Evolutionary conservation across 441 rosid species (phyloP).

Genomic region (Gossypium davidsonii): DNA sequence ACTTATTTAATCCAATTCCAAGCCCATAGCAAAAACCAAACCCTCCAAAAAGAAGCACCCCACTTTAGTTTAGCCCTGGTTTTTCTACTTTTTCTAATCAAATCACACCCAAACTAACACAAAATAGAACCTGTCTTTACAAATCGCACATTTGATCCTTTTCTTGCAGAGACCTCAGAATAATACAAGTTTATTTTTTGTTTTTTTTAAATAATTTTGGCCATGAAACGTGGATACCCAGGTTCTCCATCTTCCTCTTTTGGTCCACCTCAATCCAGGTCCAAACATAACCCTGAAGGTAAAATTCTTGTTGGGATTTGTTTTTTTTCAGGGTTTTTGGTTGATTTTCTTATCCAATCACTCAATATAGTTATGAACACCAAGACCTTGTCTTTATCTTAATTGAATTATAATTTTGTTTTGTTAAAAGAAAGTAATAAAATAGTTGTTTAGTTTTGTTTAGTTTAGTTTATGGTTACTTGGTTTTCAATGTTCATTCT

Average conservation of each 20-base stretch:
- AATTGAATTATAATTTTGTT: background rate
- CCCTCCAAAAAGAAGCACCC: background rate
- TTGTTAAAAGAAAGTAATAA: background rate
- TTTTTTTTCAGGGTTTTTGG: conserved; percentile 9
- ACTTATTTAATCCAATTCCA: background rate
- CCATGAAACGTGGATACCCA: conserved; percentile 76
- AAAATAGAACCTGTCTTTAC: background rate
- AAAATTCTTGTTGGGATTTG: background rate
- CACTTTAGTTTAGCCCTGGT: background rate
- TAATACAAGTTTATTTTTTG: background rate
- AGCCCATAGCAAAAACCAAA: background rate
- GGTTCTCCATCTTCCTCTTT: conserved; percentile 59
- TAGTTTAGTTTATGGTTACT: background rate
- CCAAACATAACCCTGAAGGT: conserved; percentile 74
- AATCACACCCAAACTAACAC: background rate
- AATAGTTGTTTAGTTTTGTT: background rate
- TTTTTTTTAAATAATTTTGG: background rate
- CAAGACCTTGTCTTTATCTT: no score
- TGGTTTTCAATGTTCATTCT: background rate
- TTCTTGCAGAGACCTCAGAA: background rate
- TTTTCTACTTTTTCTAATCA: background rate
- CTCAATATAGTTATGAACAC: conserved; percentile 2
- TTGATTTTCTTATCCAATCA: background rate
- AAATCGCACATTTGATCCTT: background rate
- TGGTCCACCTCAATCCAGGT: conserved; percentile 64